phyloP scores from a whole-genome alignment of 108 stramenopile genomes.

The Cyclotella choctawhatcheeana region DNA sequence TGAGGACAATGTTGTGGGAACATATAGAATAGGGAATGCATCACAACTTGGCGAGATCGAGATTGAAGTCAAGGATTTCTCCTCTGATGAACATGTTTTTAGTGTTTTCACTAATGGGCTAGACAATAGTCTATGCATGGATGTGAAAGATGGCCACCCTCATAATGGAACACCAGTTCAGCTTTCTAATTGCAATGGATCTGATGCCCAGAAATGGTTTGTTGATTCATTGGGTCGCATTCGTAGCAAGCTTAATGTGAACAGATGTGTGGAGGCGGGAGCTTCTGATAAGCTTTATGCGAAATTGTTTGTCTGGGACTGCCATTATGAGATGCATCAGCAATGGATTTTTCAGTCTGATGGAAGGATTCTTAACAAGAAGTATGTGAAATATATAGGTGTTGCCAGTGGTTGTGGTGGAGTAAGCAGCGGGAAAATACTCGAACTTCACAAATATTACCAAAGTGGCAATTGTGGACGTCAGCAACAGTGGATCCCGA shows the following conservation, averaged over 20 bases:
- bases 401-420: not conserved
- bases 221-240: not conserved
- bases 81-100: no score
- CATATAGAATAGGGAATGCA: no score
- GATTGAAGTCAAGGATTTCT: no score
- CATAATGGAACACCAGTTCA: not conserved
- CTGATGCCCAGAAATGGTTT: not conserved
- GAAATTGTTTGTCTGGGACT: not conserved
- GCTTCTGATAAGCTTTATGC: not conserved
- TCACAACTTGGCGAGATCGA: no score
- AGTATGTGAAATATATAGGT: not conserved
- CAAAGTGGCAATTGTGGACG: not conserved
- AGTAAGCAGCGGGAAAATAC: no score
- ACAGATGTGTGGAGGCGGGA: not conserved
- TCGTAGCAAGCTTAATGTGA: not conserved
- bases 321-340: not conserved
- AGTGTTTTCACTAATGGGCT: no score
- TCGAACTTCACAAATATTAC: no score
- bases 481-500: not conserved
- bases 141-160: not conserved
- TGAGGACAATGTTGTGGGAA: no score
- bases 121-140: not conserved
- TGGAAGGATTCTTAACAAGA: not conserved
- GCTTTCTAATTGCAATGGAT: not conserved
- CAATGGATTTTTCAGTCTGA: not conserved